These are phyloP conservation scores for Talaromyces adpressus DNA, from an alignment of 495 filamentous ascomycete genomes.

Conservation along the genomic window DNA sequence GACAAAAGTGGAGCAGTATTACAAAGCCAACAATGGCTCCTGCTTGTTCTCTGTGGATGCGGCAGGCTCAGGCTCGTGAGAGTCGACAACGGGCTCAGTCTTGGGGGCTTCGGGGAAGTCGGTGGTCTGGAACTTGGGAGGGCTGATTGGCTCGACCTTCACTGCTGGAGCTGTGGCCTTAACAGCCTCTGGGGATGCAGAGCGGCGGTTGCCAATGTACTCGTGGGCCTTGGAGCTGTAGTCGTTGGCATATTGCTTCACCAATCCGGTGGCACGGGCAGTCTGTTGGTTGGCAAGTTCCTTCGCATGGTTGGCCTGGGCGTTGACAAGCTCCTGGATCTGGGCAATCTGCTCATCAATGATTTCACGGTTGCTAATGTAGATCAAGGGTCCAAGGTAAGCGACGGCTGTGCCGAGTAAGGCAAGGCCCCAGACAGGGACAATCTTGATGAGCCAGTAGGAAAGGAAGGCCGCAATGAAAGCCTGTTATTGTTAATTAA, in stretches of 20 bases:
- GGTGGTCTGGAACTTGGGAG: conserved; percentile 25
- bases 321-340: conserved; percentile 61
- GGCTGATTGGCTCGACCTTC: conserved; percentile 27
- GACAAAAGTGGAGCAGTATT: not conserved
- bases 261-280: conserved; percentile 62
- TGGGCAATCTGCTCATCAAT: conserved; percentile 81
- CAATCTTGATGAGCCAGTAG: conserved; percentile 89
- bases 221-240: conserved; percentile 81
- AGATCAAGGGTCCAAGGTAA: conserved; percentile 85
- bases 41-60: conserved; percentile 7
- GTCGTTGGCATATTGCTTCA: conserved; percentile 76
- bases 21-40: conserved; percentile 11
- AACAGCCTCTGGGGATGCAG: conserved; percentile 38
- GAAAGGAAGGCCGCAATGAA: conserved; percentile 75
- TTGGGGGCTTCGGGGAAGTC: conserved; percentile 62
- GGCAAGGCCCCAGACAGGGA: conserved; percentile 88
- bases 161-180: conserved; percentile 28
- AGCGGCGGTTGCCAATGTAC: conserved; percentile 51
- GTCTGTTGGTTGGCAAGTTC: conserved; percentile 78
- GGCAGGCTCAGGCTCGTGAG: conserved; percentile 13
- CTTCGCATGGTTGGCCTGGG: conserved; percentile 76
- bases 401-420: conserved; percentile 66
- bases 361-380: conserved; percentile 86
- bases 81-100: conserved; percentile 35
- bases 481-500: conserved; percentile 44